Evolutionary conservation across 495 filamentous ascomycete genomes (phyloP), one percentile per base, ranked within the genome.

Genomic region (Lasiosphaeria ovina): DNA sequence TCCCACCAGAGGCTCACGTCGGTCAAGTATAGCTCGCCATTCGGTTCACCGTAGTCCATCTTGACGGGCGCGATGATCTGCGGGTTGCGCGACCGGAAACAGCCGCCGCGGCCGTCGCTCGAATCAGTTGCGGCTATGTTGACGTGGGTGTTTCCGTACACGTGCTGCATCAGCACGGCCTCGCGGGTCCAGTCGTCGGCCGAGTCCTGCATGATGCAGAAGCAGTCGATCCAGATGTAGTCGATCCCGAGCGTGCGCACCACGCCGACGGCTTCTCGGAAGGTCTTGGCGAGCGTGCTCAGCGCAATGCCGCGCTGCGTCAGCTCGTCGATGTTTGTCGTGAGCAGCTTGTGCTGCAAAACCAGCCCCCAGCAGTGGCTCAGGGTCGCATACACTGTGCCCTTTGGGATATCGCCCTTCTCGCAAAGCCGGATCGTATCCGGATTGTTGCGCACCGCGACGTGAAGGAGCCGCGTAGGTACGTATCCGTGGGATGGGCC

Each of bases 151-250:
- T 58, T 55, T 14, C 36, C 12, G 53, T 70, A 71, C 33, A 71
- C 54, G 32, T 36, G 2, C 14, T 48, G 53, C 68, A 69, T 70
- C 12, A 48, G 33, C 6, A 33, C 42, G 1, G 59, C 51, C 38
- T 68, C 65, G 33, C 1, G 44, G 1, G 16, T 44, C 68, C 68
- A 70, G 53, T 71, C 69, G 3, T 65, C 31, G 11, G 1, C 31
- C 10, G n/a, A 9, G 38, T 42, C 38, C 14, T 42, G 35, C 38
- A 69, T 55, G 31, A 56, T 56, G 54, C 58, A 60, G 12, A 60
- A 12, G 58, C 55, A 61, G 56, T 71, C 68, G 42, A 71, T 66
- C 68, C 69, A 72, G 48, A 72, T 53, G 48, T 63, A 66, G 33
- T 58, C 31, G 6, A 71, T 24, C 6, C 17, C 53, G 4, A 62